phyloP scores from a whole-genome alignment of 2,329 filamentous ascomycete genomes.

The Pestalotiopsis fici region DNA sequence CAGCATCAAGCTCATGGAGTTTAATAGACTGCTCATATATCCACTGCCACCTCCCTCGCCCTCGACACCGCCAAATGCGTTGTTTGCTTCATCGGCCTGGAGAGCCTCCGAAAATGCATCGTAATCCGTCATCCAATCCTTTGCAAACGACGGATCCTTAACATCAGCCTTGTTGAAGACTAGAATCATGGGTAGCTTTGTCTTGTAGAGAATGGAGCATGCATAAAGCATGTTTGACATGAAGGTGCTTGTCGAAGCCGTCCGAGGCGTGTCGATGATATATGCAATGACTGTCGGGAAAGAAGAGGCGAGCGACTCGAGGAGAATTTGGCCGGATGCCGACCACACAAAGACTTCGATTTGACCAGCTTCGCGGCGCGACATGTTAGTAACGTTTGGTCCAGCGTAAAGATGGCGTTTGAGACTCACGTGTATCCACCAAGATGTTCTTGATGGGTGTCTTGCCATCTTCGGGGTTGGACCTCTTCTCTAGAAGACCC shows the following conservation, averaged over 20 bases:
- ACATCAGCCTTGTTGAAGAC: conserved; percentile 99
- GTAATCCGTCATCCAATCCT: conserved; percentile 99
- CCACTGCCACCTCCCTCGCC: conserved; percentile 75
- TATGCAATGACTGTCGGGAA: conserved; percentile 98
- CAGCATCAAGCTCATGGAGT: conserved; percentile 96
- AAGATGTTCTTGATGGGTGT: conserved; percentile 79
- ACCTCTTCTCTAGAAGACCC: conserved; percentile 84
- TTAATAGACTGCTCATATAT: conserved; percentile 94
- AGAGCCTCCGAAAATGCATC: conserved; percentile 91
- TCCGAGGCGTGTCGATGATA: conserved; percentile 94
- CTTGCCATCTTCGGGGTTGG: conserved; percentile 49
- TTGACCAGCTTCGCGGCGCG: conserved; percentile 63
- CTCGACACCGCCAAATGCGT: conserved; percentile 74
- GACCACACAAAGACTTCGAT: conserved; percentile 99
- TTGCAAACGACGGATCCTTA: conserved; percentile 85
- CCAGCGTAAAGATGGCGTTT: neutral
- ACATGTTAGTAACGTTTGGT: neutral
- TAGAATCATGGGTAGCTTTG: conserved; percentile 95
- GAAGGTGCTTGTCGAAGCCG: conserved; percentile 90
- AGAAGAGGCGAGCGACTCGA: conserved; percentile 87
- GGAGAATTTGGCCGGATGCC: conserved; percentile 88
- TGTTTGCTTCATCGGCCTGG: conserved; percentile 74
- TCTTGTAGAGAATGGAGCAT: conserved; percentile 98
- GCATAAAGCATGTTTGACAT: conserved; percentile 99
- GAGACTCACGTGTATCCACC: conserved; percentile 72